These are phyloP conservation scores for Gossypium herbaceum DNA, from an alignment of 345 rosid genomes.

Conservation along the genomic window DNA sequence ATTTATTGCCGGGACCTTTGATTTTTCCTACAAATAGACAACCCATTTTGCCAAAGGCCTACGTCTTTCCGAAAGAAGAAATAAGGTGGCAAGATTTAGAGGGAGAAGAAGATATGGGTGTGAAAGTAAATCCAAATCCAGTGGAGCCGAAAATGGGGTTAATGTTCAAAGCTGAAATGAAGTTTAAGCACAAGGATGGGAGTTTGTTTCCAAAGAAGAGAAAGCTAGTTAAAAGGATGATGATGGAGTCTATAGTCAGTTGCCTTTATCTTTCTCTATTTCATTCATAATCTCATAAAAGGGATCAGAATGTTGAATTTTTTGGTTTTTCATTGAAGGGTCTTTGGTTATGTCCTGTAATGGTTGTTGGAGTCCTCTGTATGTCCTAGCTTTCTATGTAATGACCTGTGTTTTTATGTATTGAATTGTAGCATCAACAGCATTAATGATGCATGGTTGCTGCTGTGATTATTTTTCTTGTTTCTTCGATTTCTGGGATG, in stretches of 20 bases:
- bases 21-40: background rate
- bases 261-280: constrained; percentile 11
- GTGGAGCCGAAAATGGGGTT: background rate
- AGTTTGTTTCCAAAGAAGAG: constrained; percentile 36
- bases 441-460: background rate
- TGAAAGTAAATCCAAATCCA: background rate
- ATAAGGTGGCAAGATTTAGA: background rate
- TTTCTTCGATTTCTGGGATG: too few species aligned
- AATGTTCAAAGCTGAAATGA: background rate
- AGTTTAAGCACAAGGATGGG: constrained; percentile 24
- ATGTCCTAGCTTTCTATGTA: background rate
- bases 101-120: background rate
- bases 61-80: background rate
- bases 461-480: too few species aligned
- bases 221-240: constrained; percentile 38
- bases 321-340: background rate
- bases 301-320: too few species aligned
- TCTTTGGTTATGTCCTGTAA: background rate
- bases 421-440: too few species aligned
- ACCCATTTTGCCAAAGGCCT: background rate
- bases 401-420: background rate
- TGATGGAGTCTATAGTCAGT: constrained; percentile 16
- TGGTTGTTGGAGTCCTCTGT: background rate
- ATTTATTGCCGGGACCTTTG: too few species aligned
- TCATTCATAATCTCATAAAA: too few species aligned